A percentile compares a stretch with the other conserved stretches of the same genome.
Conservation (phyloP, 257 asterid species). For the Handroanthus guayacan region DNA sequence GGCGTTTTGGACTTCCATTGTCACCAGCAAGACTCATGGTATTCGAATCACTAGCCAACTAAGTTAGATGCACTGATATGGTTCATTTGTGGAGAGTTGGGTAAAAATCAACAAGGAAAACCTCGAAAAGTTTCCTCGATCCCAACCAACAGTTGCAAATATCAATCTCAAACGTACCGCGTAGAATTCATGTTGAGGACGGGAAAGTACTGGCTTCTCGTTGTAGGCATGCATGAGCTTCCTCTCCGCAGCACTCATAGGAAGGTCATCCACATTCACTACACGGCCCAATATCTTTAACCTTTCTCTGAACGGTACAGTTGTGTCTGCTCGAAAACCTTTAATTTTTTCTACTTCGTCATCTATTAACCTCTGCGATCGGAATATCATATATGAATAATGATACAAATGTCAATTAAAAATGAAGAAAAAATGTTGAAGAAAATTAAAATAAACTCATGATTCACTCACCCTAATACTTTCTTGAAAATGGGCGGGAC, state of each 20-base stretch:
- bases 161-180: conserved; percentile 43
- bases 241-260: conserved; percentile 87
- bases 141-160: neutral
- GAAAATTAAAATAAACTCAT: neutral
- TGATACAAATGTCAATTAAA: neutral
- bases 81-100: neutral
- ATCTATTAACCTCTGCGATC: conserved; percentile 68
- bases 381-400: conserved; percentile 11
- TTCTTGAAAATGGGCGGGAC: conserved; percentile 78
- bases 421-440: neutral
- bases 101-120: neutral
- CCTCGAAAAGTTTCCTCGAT: neutral
- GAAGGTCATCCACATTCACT: conserved; percentile 87
- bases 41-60: neutral
- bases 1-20: too few relatives aligned
- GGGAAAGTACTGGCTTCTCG: conserved; percentile 97
- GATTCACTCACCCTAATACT: conserved; percentile 66
- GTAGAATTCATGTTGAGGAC: conserved; percentile 95
- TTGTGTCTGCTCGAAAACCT: conserved; percentile 78
- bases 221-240: conserved; percentile 94
- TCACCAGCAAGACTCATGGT: neutral
- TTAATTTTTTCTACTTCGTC: conserved; percentile 84
- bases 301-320: conserved; percentile 81
- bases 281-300: conserved; percentile 92
- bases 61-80: neutral